Conservation (phyloP, 164 flowering plant genomes). For the Litsea cubeba region DNA sequence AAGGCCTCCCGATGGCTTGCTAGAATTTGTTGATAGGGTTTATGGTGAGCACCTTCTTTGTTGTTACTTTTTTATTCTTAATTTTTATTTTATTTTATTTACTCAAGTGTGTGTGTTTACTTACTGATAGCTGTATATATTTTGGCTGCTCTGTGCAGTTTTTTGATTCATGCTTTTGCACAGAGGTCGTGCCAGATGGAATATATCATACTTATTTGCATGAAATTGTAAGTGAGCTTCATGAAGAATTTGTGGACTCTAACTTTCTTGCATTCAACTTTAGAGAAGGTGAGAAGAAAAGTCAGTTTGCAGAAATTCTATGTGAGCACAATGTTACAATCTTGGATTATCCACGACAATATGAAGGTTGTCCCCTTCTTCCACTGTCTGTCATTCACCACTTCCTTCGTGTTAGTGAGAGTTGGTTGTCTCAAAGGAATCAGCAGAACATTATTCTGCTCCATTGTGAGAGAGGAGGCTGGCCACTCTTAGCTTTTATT, state of each 20-base stretch:
- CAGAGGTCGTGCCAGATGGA: conserved; percentile 82
- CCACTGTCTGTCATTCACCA: conserved; percentile 86
- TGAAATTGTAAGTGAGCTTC: conserved; percentile 72
- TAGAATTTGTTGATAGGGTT: conserved; percentile 84
- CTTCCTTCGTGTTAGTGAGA: conserved; percentile 81
- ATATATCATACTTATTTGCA: conserved; percentile 78
- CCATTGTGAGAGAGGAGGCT: conserved; percentile 97
- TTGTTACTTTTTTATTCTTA: neutral
- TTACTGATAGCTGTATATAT: neutral
- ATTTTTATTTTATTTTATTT: neutral
- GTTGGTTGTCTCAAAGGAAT: conserved; percentile 72
- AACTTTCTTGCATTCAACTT: conserved; percentile 89
- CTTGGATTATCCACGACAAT: conserved; percentile 91
- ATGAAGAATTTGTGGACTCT: conserved; percentile 75
- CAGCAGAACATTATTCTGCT: conserved; percentile 74
- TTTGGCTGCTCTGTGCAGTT: conserved; percentile 47
- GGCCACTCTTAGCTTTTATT: conserved; percentile 91
- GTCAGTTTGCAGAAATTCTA: conserved; percentile 79
- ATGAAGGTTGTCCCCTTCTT: conserved; percentile 91
- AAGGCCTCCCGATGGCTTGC: conserved; percentile 97
- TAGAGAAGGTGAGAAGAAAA: conserved; percentile 86
- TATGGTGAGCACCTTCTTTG: conserved; percentile 47
- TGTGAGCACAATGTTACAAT: conserved; percentile 84
- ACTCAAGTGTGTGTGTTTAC: conserved; percentile 1
- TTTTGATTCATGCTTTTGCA: conserved; percentile 94